A percentile compares a stretch with the other conserved stretches of the same genome.
These are phyloP conservation scores for Rhamnella rubrinervis DNA, from an alignment of 331 rosid species.

Conservation along the genomic window DNA sequence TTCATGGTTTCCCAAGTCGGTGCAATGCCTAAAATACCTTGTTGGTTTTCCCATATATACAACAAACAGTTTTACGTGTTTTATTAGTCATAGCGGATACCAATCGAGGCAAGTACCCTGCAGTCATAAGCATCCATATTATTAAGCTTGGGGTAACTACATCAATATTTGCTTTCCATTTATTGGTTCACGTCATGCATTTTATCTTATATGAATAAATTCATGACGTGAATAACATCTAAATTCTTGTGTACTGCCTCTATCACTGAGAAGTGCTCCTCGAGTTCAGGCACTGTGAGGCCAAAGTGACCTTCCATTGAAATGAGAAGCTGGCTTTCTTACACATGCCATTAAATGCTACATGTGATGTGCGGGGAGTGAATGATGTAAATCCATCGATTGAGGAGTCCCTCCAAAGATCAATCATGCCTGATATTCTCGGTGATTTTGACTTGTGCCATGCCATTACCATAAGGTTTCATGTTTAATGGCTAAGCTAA, in stretches of 20 bases:
- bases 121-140: not conserved
- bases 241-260: no score
- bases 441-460: not conserved
- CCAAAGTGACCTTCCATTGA: not conserved
- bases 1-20: no score
- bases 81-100: no score
- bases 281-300: not conserved
- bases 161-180: not conserved
- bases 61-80: not conserved
- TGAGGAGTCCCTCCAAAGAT: not conserved
- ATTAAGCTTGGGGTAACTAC: not conserved
- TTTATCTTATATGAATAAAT: no score
- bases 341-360: not conserved
- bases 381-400: not conserved
- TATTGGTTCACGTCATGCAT: not conserved
- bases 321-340: not conserved
- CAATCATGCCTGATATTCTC: not conserved
- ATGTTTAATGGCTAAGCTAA: slow-evolving; percentile 8
- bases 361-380: slow-evolving; percentile 2
- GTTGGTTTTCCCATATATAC: not conserved
- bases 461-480: not conserved
- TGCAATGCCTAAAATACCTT: not conserved
- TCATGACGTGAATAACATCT: no score
- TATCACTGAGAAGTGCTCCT: no score
- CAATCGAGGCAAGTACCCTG: not conserved